Evolutionary conservation across 2,329 filamentous ascomycete genomes (phyloP).

Genomic region (Pseudopithomyces chartarum): DNA sequence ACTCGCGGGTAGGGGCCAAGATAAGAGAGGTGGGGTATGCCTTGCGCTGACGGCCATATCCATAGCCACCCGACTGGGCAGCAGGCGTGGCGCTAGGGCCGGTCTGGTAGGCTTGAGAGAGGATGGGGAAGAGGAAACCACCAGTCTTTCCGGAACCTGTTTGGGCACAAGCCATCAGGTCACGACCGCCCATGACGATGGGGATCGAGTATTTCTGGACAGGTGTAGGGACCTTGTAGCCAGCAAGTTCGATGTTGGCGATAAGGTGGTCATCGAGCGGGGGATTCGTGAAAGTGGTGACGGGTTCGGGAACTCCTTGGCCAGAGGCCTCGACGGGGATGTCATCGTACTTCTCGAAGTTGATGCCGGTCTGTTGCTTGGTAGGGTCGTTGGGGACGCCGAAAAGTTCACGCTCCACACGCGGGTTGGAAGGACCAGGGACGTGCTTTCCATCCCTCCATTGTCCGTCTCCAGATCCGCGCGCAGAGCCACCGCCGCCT

Average conservation of each 20-base stretch:
- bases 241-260: slow-evolving; percentile 88
- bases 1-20: slow-evolving; percentile 93
- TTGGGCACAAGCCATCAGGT: slow-evolving; percentile 99
- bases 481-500: slow-evolving; percentile 62
- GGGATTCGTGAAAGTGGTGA: slow-evolving; percentile 88
- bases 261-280: slow-evolving; percentile 94
- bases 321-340: slow-evolving; percentile 98
- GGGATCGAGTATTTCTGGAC: slow-evolving; percentile 99
- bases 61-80: slow-evolving; percentile 62
- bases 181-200: slow-evolving; percentile 96
- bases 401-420: slow-evolving; percentile 94
- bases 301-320: slow-evolving; percentile 88
- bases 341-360: slow-evolving; percentile 99
- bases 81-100: slow-evolving; percentile 76
- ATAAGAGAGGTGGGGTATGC: slow-evolving; percentile 96
- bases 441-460: slow-evolving; percentile 98
- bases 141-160: slow-evolving; percentile 99
- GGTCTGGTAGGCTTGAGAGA: slow-evolving; percentile 94
- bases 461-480: slow-evolving; percentile 91
- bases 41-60: slow-evolving; percentile 93
- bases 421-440: slow-evolving; percentile 83
- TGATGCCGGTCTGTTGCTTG: slow-evolving; percentile 98
- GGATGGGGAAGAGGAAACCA: slow-evolving; percentile 98
- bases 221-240: slow-evolving; percentile 94
- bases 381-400: slow-evolving; percentile 87